These are phyloP conservation scores for Chaetomiaceae sp. DNA, from an alignment of 2,329 filamentous ascomycete genomes.

Conservation along the genomic window DNA sequence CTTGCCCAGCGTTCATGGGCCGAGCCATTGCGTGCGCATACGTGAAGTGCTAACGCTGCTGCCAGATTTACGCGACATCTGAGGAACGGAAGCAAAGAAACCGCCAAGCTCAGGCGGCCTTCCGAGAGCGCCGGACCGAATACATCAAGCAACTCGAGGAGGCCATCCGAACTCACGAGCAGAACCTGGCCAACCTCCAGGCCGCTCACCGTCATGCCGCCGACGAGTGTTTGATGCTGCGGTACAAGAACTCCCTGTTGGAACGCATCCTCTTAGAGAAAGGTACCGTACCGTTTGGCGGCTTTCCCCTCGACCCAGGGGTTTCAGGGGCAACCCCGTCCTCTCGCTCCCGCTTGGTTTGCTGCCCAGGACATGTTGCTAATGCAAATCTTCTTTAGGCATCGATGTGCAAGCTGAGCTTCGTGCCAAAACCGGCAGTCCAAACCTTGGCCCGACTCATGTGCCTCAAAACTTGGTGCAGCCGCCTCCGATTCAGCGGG, in stretches of 20 bases:
- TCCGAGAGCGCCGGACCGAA: constrained; percentile 92
- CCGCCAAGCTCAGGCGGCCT: constrained; percentile 92
- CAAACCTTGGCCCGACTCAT: constrained; percentile 66
- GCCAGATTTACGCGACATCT: constrained; percentile 93
- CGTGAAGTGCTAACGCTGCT: constrained; percentile 16
- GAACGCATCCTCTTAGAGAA: constrained; percentile 96
- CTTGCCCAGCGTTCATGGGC: neutral
- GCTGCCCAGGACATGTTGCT: neutral
- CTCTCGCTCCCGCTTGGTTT: neutral
- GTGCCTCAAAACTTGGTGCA: constrained; percentile 65
- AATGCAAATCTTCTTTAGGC: constrained; percentile 44
- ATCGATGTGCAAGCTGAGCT: constrained; percentile 97
- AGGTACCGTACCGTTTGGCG: constrained; percentile 48
- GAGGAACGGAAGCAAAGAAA: constrained; percentile 98
- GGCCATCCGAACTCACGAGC: constrained; percentile 95
- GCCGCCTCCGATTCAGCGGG: constrained; percentile 71
- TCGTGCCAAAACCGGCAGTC: constrained; percentile 84
- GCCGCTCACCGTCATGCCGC: constrained; percentile 90
- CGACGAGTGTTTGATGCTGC: constrained; percentile 95
- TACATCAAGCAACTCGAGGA: constrained; percentile 99
- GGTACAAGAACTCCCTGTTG: constrained; percentile 95
- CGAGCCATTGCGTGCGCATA: neutral
- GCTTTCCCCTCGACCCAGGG: neutral
- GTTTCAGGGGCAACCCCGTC: neutral
- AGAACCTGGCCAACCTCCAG: constrained; percentile 86